Evolutionary conservation across 176 grass and related monocot species (phyloP).

Genomic region (Oryza meyeriana): DNA sequence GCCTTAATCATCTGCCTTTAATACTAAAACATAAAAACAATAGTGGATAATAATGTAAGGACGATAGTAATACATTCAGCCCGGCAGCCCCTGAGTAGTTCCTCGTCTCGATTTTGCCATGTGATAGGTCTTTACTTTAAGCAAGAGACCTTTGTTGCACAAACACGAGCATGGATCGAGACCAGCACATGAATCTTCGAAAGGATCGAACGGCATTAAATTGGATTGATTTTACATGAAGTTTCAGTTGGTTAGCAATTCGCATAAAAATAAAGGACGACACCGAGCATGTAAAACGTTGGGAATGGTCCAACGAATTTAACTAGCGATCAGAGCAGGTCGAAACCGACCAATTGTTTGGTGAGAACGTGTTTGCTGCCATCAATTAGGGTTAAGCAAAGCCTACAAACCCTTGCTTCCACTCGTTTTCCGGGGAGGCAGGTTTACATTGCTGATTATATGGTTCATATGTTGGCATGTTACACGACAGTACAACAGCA

Average conservation of each 20-base stretch:
- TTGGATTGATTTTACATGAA: neutral
- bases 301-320: conserved; percentile 14
- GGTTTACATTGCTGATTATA: neutral
- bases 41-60: conserved; percentile 2
- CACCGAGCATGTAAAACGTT: neutral
- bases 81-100: neutral
- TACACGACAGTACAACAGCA: neutral
- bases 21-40: neutral
- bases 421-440: neutral
- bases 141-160: neutral
- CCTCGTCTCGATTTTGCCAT: neutral
- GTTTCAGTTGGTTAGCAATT: neutral
- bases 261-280: neutral
- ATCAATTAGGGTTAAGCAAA: neutral
- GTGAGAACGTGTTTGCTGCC: conserved; percentile 28
- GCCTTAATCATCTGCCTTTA: neutral
- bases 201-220: neutral
- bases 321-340: neutral
- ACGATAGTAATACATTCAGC: too few relatives aligned
- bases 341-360: conserved; percentile 8
- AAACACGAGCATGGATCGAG: neutral
- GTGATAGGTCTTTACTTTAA: neutral
- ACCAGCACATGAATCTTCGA: too few relatives aligned
- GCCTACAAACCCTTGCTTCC: neutral
- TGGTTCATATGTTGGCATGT: neutral